Evolutionary conservation across 306 rosid species (phyloP).

Genomic region (Rubus parviflorus): DNA sequence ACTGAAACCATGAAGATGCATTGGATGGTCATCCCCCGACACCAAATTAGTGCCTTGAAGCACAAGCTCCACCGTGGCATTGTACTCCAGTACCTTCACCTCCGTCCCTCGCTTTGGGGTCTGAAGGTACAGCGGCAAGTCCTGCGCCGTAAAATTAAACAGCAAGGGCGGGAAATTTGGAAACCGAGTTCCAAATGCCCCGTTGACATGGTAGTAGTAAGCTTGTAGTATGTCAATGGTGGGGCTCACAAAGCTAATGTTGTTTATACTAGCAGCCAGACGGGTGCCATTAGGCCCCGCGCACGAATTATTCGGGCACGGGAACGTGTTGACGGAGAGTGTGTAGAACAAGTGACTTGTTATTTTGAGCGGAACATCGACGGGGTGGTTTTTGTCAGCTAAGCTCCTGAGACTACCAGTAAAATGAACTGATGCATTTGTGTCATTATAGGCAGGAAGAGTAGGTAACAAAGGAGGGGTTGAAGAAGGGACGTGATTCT

Average conservation of each 20-base stretch:
- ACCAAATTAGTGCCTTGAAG: constrained; percentile 34
- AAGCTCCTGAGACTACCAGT: constrained; percentile 24
- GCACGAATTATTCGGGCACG: constrained; percentile 25
- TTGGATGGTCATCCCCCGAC: constrained; percentile 35
- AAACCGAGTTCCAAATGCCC: constrained; percentile 22
- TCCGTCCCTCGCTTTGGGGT: constrained; percentile 26
- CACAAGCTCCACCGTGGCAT: constrained; percentile 29
- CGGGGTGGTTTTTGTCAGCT: neutral
- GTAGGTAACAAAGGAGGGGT: neutral
- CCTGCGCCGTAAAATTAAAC: constrained; percentile 27
- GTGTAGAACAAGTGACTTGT: constrained; percentile 10
- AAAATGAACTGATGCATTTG: constrained; percentile 17
- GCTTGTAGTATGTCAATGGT: constrained; percentile 31
- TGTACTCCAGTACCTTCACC: constrained; percentile 32
- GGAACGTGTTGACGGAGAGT: constrained; percentile 22
- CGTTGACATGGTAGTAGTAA: constrained; percentile 20
- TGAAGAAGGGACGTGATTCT: neutral
- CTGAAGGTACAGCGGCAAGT: constrained; percentile 15
- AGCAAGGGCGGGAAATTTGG: constrained; percentile 23
- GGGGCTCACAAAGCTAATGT: constrained; percentile 35
- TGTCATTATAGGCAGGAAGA: constrained; percentile 27
- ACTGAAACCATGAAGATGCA: constrained; percentile 37
- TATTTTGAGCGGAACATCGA: constrained; percentile 15
- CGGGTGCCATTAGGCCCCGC: constrained; percentile 31
- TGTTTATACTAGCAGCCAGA: constrained; percentile 27